These are phyloP conservation scores for Aspergillus avenaceus DNA, from an alignment of 495 filamentous ascomycete genomes.

Conservation along the genomic window DNA sequence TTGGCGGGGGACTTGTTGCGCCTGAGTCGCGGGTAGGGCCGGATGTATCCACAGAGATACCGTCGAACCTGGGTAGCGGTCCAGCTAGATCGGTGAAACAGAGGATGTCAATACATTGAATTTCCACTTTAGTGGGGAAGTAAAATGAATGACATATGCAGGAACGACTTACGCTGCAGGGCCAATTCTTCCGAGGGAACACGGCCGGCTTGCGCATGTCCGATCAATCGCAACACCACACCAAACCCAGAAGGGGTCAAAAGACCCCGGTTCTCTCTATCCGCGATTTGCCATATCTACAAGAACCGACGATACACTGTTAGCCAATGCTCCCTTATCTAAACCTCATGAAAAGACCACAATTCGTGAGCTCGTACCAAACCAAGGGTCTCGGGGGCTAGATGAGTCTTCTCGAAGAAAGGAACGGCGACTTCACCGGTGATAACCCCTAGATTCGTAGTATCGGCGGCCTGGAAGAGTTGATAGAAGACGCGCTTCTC, in stretches of 20 bases:
- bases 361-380: no score
- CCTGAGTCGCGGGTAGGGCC: slow-evolving; percentile 40
- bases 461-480: slow-evolving; percentile 85
- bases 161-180: slow-evolving; percentile 50
- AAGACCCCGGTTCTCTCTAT: slow-evolving; percentile 91
- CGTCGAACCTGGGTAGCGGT: slow-evolving; percentile 90
- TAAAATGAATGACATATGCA: background rate
- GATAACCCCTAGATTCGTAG: slow-evolving; percentile 85
- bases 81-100: slow-evolving; percentile 54
- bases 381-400: slow-evolving; percentile 79
- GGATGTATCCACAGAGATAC: slow-evolving; percentile 44
- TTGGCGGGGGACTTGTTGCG: slow-evolving; percentile 55
- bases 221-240: slow-evolving; percentile 87
- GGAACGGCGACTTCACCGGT: slow-evolving; percentile 95
- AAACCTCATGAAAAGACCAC: no score
- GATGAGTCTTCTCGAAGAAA: slow-evolving; percentile 94
- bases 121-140: background rate
- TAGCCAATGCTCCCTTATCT: no score
- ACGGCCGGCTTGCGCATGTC: slow-evolving; percentile 84
- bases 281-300: slow-evolving; percentile 98
- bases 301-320: slow-evolving; percentile 1
- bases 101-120: slow-evolving; percentile 13
- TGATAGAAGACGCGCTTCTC: slow-evolving; percentile 92
- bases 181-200: slow-evolving; percentile 76
- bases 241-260: slow-evolving; percentile 89